Evolutionary conservation across 1,139 yeast genomes (phyloP).

Genomic region (Hanseniaspora sp.): DNA sequence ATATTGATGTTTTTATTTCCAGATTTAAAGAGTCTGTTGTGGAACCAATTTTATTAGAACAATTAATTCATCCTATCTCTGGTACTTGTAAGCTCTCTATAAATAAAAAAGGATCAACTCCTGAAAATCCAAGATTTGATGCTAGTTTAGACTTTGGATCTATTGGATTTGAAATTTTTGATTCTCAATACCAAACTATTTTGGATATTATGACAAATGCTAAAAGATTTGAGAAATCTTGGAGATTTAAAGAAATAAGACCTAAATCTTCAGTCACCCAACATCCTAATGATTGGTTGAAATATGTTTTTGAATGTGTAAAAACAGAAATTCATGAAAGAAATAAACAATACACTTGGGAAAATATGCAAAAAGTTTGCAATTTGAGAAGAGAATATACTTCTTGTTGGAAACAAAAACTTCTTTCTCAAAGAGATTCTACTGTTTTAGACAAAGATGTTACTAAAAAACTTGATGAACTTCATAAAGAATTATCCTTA

Average conservation of each 20-base stretch:
- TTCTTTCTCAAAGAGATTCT: constrained; percentile 29
- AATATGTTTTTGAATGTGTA: constrained; percentile 65
- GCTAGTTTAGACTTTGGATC: constrained; percentile 77
- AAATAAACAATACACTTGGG: constrained; percentile 85
- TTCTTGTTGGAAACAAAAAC: constrained; percentile 53
- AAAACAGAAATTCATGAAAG: constrained; percentile 69
- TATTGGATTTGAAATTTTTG: constrained; percentile 72
- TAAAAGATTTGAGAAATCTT: constrained; percentile 67
- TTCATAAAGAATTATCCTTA: constrained; percentile 53
- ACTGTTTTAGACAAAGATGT: constrained; percentile 26
- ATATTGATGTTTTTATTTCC: constrained; percentile 36
- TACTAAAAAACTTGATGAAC: constrained; percentile 36
- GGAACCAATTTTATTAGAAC: constrained; percentile 39
- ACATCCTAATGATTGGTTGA: constrained; percentile 71
- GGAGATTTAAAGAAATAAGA: constrained; percentile 58
- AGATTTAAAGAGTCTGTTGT: constrained; percentile 33
- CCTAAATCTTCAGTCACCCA: constrained; percentile 53
- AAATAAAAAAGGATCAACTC: constrained; percentile 67
- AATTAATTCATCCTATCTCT: constrained; percentile 72
- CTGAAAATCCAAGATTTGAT: constrained; percentile 56
- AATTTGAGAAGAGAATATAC: constrained; percentile 63
- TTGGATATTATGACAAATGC: constrained; percentile 73
- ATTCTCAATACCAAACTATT: constrained; percentile 72
- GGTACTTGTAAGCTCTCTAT: constrained; percentile 77
- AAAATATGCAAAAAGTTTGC: constrained; percentile 54